Percentiles rank a stretch among this genome's conserved stretches.
These are phyloP conservation scores for Penicillium arizonense DNA, from an alignment of 495 filamentous ascomycete species.

Conservation along the genomic window DNA sequence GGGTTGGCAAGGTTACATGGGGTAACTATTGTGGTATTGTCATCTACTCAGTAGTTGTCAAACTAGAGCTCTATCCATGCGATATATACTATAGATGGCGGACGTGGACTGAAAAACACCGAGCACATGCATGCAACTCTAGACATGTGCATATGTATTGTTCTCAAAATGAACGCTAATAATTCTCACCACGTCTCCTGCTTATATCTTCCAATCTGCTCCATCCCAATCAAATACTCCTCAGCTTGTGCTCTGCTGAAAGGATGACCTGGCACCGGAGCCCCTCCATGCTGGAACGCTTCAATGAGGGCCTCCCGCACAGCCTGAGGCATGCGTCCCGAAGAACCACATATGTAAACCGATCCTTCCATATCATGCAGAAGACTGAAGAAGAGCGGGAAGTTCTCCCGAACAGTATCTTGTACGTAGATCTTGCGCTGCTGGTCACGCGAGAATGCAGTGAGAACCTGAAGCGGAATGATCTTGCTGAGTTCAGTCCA, in stretches of 20 bases:
- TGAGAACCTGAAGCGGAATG: slow-evolving; percentile 54
- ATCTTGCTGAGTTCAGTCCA: slow-evolving; percentile 52
- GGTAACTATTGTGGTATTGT: too few relatives aligned
- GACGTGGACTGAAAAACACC: background rate
- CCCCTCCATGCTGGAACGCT: slow-evolving; percentile 50
- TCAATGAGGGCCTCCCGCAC: slow-evolving; percentile 80
- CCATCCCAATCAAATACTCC: slow-evolving; percentile 57
- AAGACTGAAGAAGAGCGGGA: slow-evolving; percentile 53
- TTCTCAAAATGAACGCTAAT: background rate
- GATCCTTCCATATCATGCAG: slow-evolving; percentile 53
- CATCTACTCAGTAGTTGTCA: too few relatives aligned
- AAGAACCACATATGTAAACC: slow-evolving; percentile 80
- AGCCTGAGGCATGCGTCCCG: slow-evolving; percentile 83
- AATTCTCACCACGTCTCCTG: slow-evolving; percentile 74
- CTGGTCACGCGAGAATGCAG: slow-evolving; percentile 84
- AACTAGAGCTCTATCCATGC: too few relatives aligned
- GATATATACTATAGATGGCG: too few relatives aligned
- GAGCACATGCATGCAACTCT: background rate
- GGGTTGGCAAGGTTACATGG: background rate
- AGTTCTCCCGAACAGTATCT: slow-evolving; percentile 67
- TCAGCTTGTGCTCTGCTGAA: slow-evolving; percentile 53
- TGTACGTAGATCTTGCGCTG: slow-evolving; percentile 85
- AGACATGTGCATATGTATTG: background rate
- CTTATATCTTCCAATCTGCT: slow-evolving; percentile 67
- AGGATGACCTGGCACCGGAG: slow-evolving; percentile 18